Conservation (phyloP, 768 basidiomycete species). For the Pilatotrama ljubarskyi region DNA sequence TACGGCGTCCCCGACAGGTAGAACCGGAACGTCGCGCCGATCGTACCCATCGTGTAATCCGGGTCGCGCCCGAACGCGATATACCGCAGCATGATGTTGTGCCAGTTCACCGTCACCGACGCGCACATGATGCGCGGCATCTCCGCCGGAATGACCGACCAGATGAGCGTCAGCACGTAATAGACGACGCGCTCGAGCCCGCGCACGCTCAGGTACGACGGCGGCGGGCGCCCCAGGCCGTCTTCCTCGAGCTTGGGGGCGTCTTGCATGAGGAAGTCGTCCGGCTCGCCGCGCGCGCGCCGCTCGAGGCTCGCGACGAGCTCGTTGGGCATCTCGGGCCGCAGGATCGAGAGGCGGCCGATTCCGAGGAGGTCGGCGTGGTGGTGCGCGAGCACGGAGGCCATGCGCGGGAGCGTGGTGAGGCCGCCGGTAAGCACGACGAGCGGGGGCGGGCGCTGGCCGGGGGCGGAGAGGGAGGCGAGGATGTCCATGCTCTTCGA, state of each 20-base stretch:
- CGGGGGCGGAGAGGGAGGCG: conserved; percentile 25
- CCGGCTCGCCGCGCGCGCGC: not conserved
- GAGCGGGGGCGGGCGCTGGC: conserved; percentile 45
- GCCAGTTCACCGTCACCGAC: conserved; percentile 67
- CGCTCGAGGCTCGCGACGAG: conserved; percentile 1
- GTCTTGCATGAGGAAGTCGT: not conserved
- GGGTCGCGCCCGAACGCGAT: conserved; percentile 37
- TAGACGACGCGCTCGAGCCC: conserved; percentile 18
- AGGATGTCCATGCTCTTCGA: conserved; percentile 51
- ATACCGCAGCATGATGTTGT: conserved; percentile 55
- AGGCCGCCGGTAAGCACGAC: conserved; percentile 84
- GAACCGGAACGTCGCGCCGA: conserved; percentile 26
- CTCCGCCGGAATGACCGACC: conserved; percentile 34
- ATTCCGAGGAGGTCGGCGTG: conserved; percentile 80
- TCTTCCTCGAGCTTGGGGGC: not conserved
- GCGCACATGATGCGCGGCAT: conserved; percentile 66
- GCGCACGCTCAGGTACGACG: conserved; percentile 16
- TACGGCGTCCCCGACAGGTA: conserved; percentile 25
- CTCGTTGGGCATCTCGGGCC: conserved; percentile 44
- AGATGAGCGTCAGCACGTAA: conserved; percentile 18
- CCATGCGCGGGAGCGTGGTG: conserved; percentile 55
- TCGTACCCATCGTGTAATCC: conserved; percentile 23
- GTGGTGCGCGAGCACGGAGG: conserved; percentile 47
- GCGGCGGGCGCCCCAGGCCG: conserved; percentile 2
- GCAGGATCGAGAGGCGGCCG: conserved; percentile 65